Evolutionary conservation across 1,284 basidiomycete genomes (phyloP).

Genomic region (Sporisorium reilianum): DNA sequence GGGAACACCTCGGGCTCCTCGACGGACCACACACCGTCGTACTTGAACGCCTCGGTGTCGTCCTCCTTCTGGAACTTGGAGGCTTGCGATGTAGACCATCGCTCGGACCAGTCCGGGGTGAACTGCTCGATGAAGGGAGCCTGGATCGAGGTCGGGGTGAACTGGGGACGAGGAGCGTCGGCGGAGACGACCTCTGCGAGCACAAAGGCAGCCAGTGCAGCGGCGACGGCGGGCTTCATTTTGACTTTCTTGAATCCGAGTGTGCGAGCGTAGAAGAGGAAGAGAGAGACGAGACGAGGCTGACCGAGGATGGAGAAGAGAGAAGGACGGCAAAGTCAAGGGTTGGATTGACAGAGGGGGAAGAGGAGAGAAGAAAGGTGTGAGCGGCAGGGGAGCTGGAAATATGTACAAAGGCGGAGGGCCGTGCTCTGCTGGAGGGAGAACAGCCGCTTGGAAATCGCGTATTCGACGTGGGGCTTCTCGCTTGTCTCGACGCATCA

Average conservation of each 20-base stretch:
- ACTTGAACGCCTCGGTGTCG: conserved; percentile 77
- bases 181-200: conserved; percentile 42
- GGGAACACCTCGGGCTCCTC: conserved; percentile 84
- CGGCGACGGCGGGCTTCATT: conserved; percentile 49
- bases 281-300: conserved; percentile 6
- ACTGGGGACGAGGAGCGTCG: conserved; percentile 41
- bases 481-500: conserved; percentile 8
- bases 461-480: conserved; percentile 5
- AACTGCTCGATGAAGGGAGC: conserved; percentile 99
- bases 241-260: too few species aligned
- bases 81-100: conserved; percentile 96
- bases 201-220: conserved; percentile 44
- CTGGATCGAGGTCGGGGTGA: conserved; percentile 82
- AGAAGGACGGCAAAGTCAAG: neutral
- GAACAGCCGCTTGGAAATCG: too few species aligned
- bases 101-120: conserved; percentile 85
- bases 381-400: neutral
- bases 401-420: conserved; percentile 18
- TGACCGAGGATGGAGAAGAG: neutral
- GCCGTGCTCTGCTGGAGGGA: conserved; percentile 28
- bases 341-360: conserved; percentile 4
- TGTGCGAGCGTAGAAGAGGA: conserved; percentile 2
- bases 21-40: conserved; percentile 96
- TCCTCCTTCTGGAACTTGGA: conserved; percentile 78
- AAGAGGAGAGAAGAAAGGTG: neutral